Base-by-base conservation (phyloP, 768 basidiomycete genomes). In the Albatrellus ellisii region DNA sequence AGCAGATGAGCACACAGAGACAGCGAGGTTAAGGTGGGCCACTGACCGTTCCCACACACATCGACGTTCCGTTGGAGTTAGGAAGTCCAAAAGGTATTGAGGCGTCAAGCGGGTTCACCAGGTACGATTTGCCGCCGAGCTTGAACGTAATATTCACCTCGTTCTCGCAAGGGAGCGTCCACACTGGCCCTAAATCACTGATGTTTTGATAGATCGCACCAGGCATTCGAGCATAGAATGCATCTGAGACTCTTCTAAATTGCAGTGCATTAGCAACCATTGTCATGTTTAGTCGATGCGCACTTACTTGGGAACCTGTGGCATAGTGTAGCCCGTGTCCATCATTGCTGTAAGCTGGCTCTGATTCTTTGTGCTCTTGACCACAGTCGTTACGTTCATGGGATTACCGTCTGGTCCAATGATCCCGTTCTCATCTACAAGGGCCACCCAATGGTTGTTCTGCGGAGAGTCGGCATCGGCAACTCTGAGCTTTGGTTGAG, bases 391-490 rank as follows among this genome's bases (percentile, higher is more conserved):
- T 42, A 75, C 59, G 18, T 62, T 47, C 45, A 88, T 77, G 9
- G 71, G 58, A 18, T 70, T 61, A 18, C 83, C 82, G 52, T 86
- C 84, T 0, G 85, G 85, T 6, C 85, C 85, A 48, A 81, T 77
- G 36, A 88, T 72, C 20, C 79, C 82, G 34, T 63, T 59, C 48
- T 70, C 67, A 60, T 87, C 81, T 0, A 79, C 77, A 42, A 78
- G 57, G 10, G 75, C 66, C 52, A 85, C 82, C 84, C 84, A 88
- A 57, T 88, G 85, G n/a, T n/a, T n/a, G n/a, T n/a, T n/a, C 60
- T 87, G 85, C 52, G 85, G 79, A 54, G 68, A 63, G 54, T 72
- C 57, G 24, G 79, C 62, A 18, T 64, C 73, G 50, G 79, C 72
- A 12, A 88, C 72, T 41, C 72, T 61, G 32, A 87, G 64, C 54